Evolutionary conservation across 495 filamentous ascomycete species (phyloP).

Genomic region (Aspergillus baeticus): DNA sequence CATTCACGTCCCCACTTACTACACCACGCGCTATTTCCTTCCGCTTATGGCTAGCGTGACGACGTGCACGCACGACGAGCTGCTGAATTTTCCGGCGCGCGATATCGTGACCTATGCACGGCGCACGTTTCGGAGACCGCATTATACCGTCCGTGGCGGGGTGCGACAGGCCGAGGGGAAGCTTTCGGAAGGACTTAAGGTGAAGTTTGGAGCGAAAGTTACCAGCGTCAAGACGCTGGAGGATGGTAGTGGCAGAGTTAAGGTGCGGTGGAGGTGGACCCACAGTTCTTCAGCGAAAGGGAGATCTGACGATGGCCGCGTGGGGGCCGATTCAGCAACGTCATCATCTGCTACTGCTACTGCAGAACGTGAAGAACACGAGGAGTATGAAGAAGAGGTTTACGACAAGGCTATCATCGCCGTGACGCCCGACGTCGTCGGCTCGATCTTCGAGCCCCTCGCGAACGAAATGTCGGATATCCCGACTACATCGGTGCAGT

Average conservation of each 20-base stretch:
- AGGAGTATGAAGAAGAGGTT: slow-evolving; percentile 2
- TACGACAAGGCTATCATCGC: slow-evolving; percentile 48
- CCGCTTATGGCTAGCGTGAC: slow-evolving; percentile 52
- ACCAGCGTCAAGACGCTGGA: slow-evolving; percentile 9
- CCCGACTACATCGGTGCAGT: slow-evolving; percentile 41
- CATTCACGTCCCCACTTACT: slow-evolving; percentile 44
- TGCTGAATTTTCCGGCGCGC: slow-evolving; percentile 49
- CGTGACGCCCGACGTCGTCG: slow-evolving; percentile 43
- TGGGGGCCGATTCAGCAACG: not conserved
- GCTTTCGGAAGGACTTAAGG: slow-evolving; percentile 32
- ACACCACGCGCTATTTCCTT: slow-evolving; percentile 45
- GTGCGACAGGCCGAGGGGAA: slow-evolving; percentile 44
- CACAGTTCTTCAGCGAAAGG: no score
- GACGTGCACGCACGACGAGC: slow-evolving; percentile 50
- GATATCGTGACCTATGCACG: slow-evolving; percentile 49
- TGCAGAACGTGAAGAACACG: no score
- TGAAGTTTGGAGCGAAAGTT: slow-evolving; percentile 21
- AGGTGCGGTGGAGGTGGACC: not conserved
- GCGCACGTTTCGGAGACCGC: slow-evolving; percentile 41
- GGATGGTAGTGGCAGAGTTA: not conserved
- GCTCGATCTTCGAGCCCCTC: slow-evolving; percentile 43
- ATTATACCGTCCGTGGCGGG: slow-evolving; percentile 49
- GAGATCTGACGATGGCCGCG: no score
- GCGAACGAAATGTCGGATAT: slow-evolving; percentile 31
- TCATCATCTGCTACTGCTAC: no score